Conservation (phyloP, 225 moss, liverwort and hornwort species). For the Bryum argenteum region DNA sequence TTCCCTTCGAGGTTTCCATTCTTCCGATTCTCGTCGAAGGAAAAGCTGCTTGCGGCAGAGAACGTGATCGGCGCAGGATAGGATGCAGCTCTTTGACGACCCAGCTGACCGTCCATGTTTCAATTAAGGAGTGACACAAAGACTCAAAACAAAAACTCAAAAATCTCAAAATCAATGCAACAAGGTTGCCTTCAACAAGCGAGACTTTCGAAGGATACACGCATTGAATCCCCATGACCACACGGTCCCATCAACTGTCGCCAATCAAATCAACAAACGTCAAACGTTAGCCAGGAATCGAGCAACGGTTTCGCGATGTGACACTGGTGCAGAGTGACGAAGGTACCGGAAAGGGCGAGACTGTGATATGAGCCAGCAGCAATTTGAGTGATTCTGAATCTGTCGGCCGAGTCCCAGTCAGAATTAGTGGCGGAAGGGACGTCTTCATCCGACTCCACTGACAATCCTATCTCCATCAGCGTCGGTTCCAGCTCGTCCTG, state of each 20-base stretch:
- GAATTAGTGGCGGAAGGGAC: slow-evolving; percentile 22
- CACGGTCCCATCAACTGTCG: slow-evolving; percentile 62
- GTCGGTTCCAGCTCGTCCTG: slow-evolving; percentile 62
- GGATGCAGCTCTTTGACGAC: slow-evolving; percentile 63
- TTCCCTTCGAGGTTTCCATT: slow-evolving; percentile 5
- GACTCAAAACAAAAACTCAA: too few species aligned
- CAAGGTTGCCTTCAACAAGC: background rate
- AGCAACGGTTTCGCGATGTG: background rate
- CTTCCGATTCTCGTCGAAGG: slow-evolving; percentile 37
- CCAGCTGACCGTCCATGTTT: slow-evolving; percentile 81
- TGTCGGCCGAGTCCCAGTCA: slow-evolving; percentile 37
- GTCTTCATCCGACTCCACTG: slow-evolving; percentile 35
- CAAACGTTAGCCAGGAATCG: background rate
- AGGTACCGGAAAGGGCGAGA: slow-evolving; percentile 59
- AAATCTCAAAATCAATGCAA: background rate
- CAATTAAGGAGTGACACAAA: slow-evolving; percentile 57
- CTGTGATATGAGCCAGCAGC: slow-evolving; percentile 66
- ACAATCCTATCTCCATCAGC: slow-evolving; percentile 45
- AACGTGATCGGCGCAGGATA: slow-evolving; percentile 54
- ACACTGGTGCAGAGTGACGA: background rate
- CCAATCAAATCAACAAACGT: slow-evolving; percentile 16
- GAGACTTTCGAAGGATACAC: slow-evolving; percentile 56
- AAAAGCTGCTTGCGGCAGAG: slow-evolving; percentile 20
- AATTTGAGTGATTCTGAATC: slow-evolving; percentile 40
- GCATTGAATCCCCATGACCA: slow-evolving; percentile 81